Percentiles rank a stretch among this genome's conserved stretches.
phyloP scores from a whole-genome alignment of 257 asterid genomes.

The Lycium ferocissimum region DNA sequence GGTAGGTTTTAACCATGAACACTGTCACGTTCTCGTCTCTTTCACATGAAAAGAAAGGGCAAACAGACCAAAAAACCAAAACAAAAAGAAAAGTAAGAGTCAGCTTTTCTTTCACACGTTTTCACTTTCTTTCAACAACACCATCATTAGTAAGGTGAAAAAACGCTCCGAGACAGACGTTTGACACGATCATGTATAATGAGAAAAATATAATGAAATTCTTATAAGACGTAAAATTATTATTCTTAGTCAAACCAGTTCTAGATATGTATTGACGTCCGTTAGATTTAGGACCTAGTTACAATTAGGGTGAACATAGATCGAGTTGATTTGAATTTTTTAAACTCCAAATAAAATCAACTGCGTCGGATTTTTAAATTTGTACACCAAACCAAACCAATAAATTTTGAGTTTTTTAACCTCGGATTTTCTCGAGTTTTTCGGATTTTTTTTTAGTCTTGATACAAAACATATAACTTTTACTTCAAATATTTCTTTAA shows the following conservation, averaged over 20 bases:
- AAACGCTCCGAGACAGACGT: neutral
- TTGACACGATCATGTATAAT: slow-evolving; percentile 22
- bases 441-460: too few relatives aligned
- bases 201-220: neutral
- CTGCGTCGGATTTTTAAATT: too few relatives aligned
- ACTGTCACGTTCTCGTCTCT: slow-evolving; percentile 41
- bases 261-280: neutral
- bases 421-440: too few relatives aligned
- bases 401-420: too few relatives aligned
- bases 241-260: neutral
- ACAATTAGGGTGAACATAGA: neutral
- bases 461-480: too few relatives aligned
- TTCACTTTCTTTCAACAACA: slow-evolving; percentile 20
- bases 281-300: neutral
- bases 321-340: too few relatives aligned
- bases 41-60: neutral
- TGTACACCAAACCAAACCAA: too few relatives aligned
- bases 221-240: too few relatives aligned
- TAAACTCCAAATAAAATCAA: too few relatives aligned
- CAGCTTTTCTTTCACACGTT: slow-evolving; percentile 31
- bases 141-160: slow-evolving; percentile 33
- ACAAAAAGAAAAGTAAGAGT: neutral
- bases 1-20: slow-evolving; percentile 43
- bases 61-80: neutral
- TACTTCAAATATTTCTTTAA: too few relatives aligned